A percentile compares a stretch with the other conserved stretches of the same genome.
These are phyloP conservation scores for Aspergillus carlsbadensis DNA, from an alignment of 495 filamentous ascomycete genomes.

Conservation along the genomic window DNA sequence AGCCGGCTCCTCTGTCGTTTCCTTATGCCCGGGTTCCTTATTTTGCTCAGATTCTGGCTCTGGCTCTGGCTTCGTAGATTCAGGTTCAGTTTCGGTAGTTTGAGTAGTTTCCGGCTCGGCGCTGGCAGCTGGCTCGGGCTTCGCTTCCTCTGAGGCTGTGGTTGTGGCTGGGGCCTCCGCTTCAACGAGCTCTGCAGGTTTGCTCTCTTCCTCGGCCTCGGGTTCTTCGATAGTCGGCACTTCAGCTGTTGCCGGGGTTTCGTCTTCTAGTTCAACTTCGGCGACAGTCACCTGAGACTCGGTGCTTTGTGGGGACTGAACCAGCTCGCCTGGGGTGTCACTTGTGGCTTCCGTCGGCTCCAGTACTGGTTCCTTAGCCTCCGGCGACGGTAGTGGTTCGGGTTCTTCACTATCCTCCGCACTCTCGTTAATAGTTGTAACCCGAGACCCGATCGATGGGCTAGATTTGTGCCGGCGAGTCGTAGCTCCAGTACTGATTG, in stretches of 20 bases:
- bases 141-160: conserved; percentile 2
- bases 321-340: background rate
- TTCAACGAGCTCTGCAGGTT: background rate
- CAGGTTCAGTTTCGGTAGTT: conserved; percentile 3
- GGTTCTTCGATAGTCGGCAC: background rate
- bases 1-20: conserved; percentile 9
- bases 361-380: conserved; percentile 10
- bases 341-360: background rate
- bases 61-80: conserved; percentile 14
- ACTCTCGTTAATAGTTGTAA: conserved; percentile 69
- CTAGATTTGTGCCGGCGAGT: conserved; percentile 72
- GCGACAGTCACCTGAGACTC: conserved; percentile 24
- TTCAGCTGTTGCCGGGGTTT: background rate
- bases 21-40: conserved; percentile 13
- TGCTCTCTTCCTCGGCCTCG: background rate
- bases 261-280: conserved; percentile 18
- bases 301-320: conserved; percentile 1
- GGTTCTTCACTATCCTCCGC: conserved; percentile 60
- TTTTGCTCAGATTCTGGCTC: conserved; percentile 16
- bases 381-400: background rate
- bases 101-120: background rate
- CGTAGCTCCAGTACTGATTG: conserved; percentile 59
- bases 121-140: background rate
- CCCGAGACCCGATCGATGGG: conserved; percentile 71
- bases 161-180: background rate